Evolutionary conservation across 75 land plant species (phyloP), one percentile per base, ranked within the genome.

Genomic region (Adiantum capillusveneris): DNA sequence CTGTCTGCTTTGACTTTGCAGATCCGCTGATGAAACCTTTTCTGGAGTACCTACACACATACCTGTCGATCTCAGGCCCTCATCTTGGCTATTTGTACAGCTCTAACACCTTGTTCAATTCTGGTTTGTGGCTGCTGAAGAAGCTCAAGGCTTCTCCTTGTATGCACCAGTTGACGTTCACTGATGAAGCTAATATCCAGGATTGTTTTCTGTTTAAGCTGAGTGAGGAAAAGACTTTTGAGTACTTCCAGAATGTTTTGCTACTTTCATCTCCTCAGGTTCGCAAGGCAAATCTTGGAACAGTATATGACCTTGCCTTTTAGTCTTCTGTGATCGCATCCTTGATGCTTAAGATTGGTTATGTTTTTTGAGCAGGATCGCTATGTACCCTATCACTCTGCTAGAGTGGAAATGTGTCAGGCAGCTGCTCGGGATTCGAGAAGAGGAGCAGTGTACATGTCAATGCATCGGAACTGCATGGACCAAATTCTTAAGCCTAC

Each of bases 221-320:
- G 0, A 78, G 84, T 62, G 75, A 89, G 90, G 80, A 86, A 51
- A 85, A 80, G 65, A 86, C 90, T 44, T 65, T 85, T 43, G 80
- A 89, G 51, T 43, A 77, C 57, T 89, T 89, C 75, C 81, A 66
- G 70, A 80, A 86, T 53, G 71, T 83, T 42, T 65, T 89, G 22
- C 65, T 89, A n/a, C 66, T 89, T 12, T 89, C 95, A 13, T 89
- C 95, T 30, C 95, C 95, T 22, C 95, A 89, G 95, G 95, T 89
- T 14, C 18, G 59, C 6, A 21, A 56, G n/a, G n/a, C n/a, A n/a
- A n/a, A n/a, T n/a, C n/a, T n/a, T n/a, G n/a, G n/a, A n/a, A n/a
- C n/a, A n/a, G n/a, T n/a, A n/a, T n/a, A n/a, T n/a, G n/a, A n/a
- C n/a, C n/a, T n/a, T n/a, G n/a, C n/a, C n/a, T n/a, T n/a, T n/a